Evolutionary conservation across 345 rosid genomes (phyloP).

Genomic region (Luvunga scandens): DNA sequence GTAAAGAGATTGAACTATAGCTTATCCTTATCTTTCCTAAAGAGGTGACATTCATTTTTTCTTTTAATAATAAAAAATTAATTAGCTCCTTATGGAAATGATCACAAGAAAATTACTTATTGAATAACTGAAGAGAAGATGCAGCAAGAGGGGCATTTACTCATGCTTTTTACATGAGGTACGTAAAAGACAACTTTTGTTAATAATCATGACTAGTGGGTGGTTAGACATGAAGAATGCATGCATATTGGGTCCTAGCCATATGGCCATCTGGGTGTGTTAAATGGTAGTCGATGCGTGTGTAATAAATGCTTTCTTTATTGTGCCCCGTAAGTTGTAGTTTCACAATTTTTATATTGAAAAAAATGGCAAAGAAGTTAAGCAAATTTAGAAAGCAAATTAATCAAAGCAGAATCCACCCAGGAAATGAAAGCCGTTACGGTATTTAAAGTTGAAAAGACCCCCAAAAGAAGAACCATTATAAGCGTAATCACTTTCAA

Average conservation of each 20-base stretch:
- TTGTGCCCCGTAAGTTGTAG: not conserved
- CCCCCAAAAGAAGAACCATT: too few species aligned
- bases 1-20: not conserved
- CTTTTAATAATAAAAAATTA: too few species aligned
- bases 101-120: not conserved
- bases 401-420: too few species aligned
- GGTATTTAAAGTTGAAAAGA: not conserved
- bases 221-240: slow-evolving; percentile 17
- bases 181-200: not conserved
- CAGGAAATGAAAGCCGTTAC: not conserved
- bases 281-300: not conserved
- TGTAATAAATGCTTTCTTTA: not conserved
- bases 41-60: not conserved
- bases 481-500: too few species aligned
- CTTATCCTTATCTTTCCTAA: not conserved
- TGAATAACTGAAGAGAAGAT: not conserved
- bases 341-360: not conserved
- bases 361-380: too few species aligned
- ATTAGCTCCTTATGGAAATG: not conserved
- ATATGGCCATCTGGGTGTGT: not conserved
- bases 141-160: not conserved
- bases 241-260: not conserved
- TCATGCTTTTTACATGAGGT: slow-evolving; percentile 9
- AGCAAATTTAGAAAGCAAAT: too few species aligned
- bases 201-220: slow-evolving; percentile 5